Evolutionary conservation across 176 grass and related monocot genomes (phyloP), one percentile per base, ranked within the genome.

Genomic region (Elaeis guineensis): DNA sequence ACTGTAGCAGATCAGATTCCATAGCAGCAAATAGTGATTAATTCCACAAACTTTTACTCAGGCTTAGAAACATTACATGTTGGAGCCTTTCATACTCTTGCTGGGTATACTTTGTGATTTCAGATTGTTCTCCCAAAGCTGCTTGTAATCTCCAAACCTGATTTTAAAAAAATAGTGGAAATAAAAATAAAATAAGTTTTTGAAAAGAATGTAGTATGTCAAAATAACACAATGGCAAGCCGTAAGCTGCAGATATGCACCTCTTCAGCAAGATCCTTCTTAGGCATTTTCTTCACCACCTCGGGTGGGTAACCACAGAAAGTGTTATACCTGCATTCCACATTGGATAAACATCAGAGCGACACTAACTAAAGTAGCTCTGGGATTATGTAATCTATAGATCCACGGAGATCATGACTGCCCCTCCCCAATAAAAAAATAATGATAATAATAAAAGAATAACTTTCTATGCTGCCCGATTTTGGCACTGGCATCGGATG

Each of bases 141-240:
- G 69, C 44, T 74, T 92, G 88, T 73, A 84, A 80, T 66, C 80
- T 87, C 57, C 76, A 66, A 55, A 93, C 59, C 89, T 93, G 62
- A 54, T 77, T 23, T 57, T 7, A 75, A 71, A 44, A 11, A 44
- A 44, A 44, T 44, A 44, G 35, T 44, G 35, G 35, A 44, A 44
- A 44, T 44, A 14, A 44, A 39, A 44, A 44, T 14, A 44, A 30
- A 6, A 44, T 44, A 44, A 44, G 35, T 44, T 44, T 30, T 44
- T 44, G 11, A 44, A 44, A 44, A 14, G 11, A 44, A 12, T 14
- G 11, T 44, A 44, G 11, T 44, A 44, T 14, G 11, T 44, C 35
- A 44, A 9, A 44, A 12, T 44, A 12, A 44, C 8, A 52, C 3
- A 51, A 65, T 52, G 14, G 20, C 3, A 12, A 65, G 6, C 21